Evolutionary conservation across 306 rosid species (phyloP).

Genomic region (Parietaria judaica): DNA sequence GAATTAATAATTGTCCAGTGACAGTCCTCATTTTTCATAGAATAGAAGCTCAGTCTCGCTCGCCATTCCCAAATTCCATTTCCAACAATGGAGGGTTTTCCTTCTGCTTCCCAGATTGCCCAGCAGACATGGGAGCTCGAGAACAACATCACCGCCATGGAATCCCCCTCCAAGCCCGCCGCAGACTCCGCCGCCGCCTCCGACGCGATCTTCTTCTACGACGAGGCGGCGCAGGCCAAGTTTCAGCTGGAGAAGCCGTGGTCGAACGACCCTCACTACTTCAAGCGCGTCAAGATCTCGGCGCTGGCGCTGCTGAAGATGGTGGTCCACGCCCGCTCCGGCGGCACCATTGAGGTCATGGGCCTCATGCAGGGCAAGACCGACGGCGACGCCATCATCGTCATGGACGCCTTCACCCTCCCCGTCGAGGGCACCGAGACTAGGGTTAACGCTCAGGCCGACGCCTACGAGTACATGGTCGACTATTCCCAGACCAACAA

Average conservation of each 20-base stretch:
- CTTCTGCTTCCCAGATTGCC: slow-evolving; percentile 44
- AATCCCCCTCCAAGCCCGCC: slow-evolving; percentile 51
- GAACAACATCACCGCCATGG: slow-evolving; percentile 73
- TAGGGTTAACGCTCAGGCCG: slow-evolving; percentile 98
- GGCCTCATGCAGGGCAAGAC: slow-evolving; percentile 99
- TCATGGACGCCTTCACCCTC: slow-evolving; percentile 90
- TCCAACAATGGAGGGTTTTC: slow-evolving; percentile 34
- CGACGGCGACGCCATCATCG: slow-evolving; percentile 80
- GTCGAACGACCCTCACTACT: slow-evolving; percentile 76
- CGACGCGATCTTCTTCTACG: slow-evolving; percentile 89
- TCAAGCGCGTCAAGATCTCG: slow-evolving; percentile 96
- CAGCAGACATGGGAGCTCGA: slow-evolving; percentile 93
- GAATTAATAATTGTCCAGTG: too few species aligned
- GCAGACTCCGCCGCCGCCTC: slow-evolving; percentile 34
- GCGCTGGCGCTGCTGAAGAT: slow-evolving; percentile 95
- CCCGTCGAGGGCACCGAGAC: slow-evolving; percentile 99
- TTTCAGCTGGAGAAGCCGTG: slow-evolving; percentile 87
- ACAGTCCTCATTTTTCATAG: too few species aligned
- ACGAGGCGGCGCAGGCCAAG: slow-evolving; percentile 58
- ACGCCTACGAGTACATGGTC: slow-evolving; percentile 94
- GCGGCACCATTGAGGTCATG: slow-evolving; percentile 94
- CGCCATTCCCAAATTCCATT: background rate
- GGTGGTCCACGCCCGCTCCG: slow-evolving; percentile 98
- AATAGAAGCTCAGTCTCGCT: too few species aligned
- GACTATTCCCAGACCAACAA: slow-evolving; percentile 91